Percentiles rank a stretch among this genome's conserved stretches.
These are phyloP conservation scores for Lepidopterella palustris DNA, from an alignment of 495 filamentous ascomycete species.

Conservation along the genomic window DNA sequence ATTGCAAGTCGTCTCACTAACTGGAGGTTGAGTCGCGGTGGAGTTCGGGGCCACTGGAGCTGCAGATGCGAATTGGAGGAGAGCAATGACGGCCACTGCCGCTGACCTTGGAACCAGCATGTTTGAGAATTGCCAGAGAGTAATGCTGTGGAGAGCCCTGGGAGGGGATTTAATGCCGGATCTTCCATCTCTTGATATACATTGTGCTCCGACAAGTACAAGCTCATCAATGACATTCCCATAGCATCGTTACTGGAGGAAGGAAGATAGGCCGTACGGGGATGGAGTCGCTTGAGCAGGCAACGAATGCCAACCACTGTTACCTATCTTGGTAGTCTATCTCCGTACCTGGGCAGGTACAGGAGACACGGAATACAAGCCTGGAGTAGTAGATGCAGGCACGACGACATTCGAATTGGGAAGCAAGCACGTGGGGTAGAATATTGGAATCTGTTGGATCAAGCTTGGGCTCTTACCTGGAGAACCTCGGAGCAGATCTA, in stretches of 20 bases:
- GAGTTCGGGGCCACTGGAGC: neutral
- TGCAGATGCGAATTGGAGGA: conserved; percentile 5
- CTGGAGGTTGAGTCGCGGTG: conserved; percentile 13
- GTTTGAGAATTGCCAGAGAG: neutral
- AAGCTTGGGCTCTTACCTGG: too few relatives aligned
- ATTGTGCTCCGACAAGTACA: neutral
- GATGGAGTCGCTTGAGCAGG: neutral
- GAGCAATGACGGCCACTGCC: neutral
- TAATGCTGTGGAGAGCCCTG: neutral
- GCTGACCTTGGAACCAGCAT: conserved; percentile 4
- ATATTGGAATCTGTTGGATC: neutral
- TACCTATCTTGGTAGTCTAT: neutral
- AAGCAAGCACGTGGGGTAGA: neutral
- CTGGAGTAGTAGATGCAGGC: neutral
- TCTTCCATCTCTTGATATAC: neutral
- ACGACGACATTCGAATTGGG: neutral
- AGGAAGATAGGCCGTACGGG: neutral
- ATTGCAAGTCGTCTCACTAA: conserved; percentile 55
- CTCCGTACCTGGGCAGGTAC: neutral
- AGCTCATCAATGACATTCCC: neutral
- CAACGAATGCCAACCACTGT: neutral
- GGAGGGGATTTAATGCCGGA: neutral
- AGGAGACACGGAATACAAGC: too few relatives aligned
- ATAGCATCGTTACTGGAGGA: neutral
- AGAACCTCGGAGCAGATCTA: too few relatives aligned